Evolutionary conservation across 1,284 basidiomycete genomes (phyloP).

Genomic region (Puccinia horiana): DNA sequence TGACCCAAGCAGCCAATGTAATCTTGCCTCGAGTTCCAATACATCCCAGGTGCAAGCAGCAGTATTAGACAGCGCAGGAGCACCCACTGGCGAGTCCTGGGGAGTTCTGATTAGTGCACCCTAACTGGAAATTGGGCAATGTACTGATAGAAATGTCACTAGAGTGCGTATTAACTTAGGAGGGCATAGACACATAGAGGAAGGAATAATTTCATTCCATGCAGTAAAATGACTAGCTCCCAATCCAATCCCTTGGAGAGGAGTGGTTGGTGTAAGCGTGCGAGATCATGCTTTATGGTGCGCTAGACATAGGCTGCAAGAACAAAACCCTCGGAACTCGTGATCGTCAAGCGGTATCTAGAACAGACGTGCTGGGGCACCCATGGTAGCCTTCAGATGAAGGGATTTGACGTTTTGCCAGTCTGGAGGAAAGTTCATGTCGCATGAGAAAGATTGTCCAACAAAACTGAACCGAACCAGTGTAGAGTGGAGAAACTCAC

Average conservation of each 20-base stretch:
- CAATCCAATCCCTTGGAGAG: slow-evolving; percentile 71
- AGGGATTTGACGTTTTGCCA: slow-evolving; percentile 99
- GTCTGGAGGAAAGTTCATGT: slow-evolving; percentile 6
- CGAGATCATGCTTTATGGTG: slow-evolving; percentile 74
- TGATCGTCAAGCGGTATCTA: slow-evolving; percentile 60
- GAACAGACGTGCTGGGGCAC: slow-evolving; percentile 93
- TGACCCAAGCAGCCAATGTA: too few relatives aligned
- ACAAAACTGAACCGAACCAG: background rate
- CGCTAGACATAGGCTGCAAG: slow-evolving; percentile 61
- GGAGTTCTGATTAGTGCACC: too few relatives aligned
- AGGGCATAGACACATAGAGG: background rate
- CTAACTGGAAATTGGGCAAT: too few relatives aligned
- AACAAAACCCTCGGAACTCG: slow-evolving; percentile 15
- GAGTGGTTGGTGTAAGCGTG: slow-evolving; percentile 87
- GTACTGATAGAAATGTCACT: too few relatives aligned
- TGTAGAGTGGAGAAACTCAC: slow-evolving; percentile 60
- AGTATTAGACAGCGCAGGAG: too few relatives aligned
- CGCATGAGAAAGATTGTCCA: background rate
- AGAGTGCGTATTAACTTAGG: background rate
- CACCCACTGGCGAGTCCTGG: too few relatives aligned
- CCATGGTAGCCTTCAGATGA: slow-evolving; percentile 99
- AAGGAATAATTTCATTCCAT: slow-evolving; percentile 9
- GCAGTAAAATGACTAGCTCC: slow-evolving; percentile 66
- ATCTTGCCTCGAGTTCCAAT: too few relatives aligned
- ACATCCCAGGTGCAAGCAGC: too few relatives aligned